Evolutionary conservation across 1,284 basidiomycete species (phyloP).

Genomic region (Termitomyces sp.): DNA sequence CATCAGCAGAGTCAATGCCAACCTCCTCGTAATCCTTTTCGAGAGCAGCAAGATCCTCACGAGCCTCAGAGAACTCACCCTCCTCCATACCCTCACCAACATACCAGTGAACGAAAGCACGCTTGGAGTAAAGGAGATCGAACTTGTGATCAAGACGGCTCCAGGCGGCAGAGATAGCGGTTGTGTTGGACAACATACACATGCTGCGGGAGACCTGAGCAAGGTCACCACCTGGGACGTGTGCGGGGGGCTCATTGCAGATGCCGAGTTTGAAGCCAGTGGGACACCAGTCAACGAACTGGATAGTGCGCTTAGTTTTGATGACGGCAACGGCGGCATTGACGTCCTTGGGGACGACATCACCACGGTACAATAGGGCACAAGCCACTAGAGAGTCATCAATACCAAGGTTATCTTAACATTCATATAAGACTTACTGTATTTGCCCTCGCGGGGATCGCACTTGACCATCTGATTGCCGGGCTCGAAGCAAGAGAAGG

Average conservation of each 20-base stretch:
- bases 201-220: constrained; percentile 91
- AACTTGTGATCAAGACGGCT: constrained; percentile 93
- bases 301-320: constrained; percentile 97
- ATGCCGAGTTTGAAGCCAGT: constrained; percentile 97
- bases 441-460: constrained; percentile 94
- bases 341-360: constrained; percentile 97
- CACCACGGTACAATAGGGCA: constrained; percentile 88
- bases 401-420: neutral
- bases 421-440: constrained; percentile 60
- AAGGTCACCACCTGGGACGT: constrained; percentile 91
- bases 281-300: constrained; percentile 98
- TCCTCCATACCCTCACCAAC: constrained; percentile 99
- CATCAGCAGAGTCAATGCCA: constrained; percentile 85
- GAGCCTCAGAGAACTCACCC: constrained; percentile 96
- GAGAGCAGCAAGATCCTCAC: constrained; percentile 94
- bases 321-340: constrained; percentile 91
- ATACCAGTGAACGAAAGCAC: constrained; percentile 92
- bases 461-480: constrained; percentile 99
- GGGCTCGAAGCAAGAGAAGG: constrained; percentile 95
- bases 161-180: constrained; percentile 94
- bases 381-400: constrained; percentile 63
- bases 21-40: constrained; percentile 98
- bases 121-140: constrained; percentile 89
- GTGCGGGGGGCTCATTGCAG: constrained; percentile 94
- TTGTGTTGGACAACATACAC: constrained; percentile 96